Evolutionary conservation across 306 rosid species (phyloP).

Genomic region (Sechiopsis laciniata): DNA sequence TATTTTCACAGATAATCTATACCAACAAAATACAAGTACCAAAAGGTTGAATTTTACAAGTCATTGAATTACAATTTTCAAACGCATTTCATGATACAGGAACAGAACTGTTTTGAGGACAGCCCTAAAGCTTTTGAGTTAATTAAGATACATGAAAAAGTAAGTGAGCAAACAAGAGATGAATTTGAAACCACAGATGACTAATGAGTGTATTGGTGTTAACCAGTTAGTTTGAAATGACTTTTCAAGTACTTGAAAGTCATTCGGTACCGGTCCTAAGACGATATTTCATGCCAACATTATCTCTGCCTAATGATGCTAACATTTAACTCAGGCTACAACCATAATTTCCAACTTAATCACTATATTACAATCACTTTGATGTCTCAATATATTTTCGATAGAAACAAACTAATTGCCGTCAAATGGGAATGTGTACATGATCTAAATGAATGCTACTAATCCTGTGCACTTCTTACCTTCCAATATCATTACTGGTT

Average conservation of each 20-base stretch:
- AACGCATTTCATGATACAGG: neutral
- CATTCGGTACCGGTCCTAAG: no score
- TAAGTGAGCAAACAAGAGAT: neutral
- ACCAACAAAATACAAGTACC: neutral
- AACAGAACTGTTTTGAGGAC: neutral
- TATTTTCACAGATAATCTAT: neutral
- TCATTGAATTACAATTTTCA: neutral
- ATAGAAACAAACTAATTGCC: neutral
- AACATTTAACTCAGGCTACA: neutral
- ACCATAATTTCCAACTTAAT: neutral
- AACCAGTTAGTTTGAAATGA: no score
- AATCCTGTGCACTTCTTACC: slow-evolving; percentile 35
- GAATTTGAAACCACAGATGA: neutral
- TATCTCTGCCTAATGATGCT: neutral
- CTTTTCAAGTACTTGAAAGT: no score
- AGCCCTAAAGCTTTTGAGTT: neutral
- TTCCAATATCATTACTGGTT: slow-evolving; percentile 37
- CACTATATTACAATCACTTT: neutral
- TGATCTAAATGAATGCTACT: neutral
- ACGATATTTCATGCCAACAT: neutral
- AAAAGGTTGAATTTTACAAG: neutral
- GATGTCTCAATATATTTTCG: neutral
- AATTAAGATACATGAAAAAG: neutral
- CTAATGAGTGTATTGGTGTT: no score
- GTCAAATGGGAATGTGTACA: neutral